A percentile compares a stretch with the other conserved stretches of the same genome.
Evolutionary conservation across 306 rosid genomes (phyloP).

Genomic region (Ormosia semicastrata): DNA sequence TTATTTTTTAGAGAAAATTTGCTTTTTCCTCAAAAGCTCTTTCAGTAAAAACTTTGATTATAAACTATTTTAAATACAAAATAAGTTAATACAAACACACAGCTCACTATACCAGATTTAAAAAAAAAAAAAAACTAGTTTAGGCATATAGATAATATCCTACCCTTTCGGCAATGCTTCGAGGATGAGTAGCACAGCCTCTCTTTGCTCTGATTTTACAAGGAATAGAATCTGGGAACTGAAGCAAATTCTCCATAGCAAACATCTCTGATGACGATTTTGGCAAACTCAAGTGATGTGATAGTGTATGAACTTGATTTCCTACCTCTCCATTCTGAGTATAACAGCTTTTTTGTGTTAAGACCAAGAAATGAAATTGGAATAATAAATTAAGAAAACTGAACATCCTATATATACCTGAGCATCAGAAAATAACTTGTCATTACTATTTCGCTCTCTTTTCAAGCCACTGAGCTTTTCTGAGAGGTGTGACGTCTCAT

Average conservation of each 20-base stretch:
- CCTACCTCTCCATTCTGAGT: slow-evolving; percentile 57
- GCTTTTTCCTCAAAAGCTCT: too few species aligned
- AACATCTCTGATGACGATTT: slow-evolving; percentile 56
- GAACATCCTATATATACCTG: slow-evolving; percentile 44
- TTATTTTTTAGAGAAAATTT: too few species aligned
- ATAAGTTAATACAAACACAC: too few species aligned
- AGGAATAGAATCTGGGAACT: slow-evolving; percentile 80
- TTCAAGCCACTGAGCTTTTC: slow-evolving; percentile 37
- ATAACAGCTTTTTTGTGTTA: neutral
- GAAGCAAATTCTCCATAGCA: slow-evolving; percentile 64
- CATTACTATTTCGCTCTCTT: slow-evolving; percentile 46
- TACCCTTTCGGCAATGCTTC: slow-evolving; percentile 97
- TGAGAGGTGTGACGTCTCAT: slow-evolving; percentile 40
- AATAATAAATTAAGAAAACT: neutral
- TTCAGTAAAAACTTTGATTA: too few species aligned
- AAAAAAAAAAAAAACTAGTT: too few species aligned
- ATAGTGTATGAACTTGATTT: slow-evolving; percentile 51
- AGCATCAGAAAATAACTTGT: slow-evolving; percentile 38
- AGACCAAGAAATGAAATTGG: neutral
- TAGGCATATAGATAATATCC: neutral
- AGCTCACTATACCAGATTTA: neutral
- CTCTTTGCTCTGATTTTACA: slow-evolving; percentile 91
- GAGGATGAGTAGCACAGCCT: slow-evolving; percentile 96
- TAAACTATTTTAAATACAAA: too few species aligned
- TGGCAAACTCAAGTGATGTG: slow-evolving; percentile 83